Percentiles rank a stretch among this genome's conserved stretches.
phyloP scores from a whole-genome alignment of 2,329 filamentous ascomycete genomes.

The Xylariales sp. region DNA sequence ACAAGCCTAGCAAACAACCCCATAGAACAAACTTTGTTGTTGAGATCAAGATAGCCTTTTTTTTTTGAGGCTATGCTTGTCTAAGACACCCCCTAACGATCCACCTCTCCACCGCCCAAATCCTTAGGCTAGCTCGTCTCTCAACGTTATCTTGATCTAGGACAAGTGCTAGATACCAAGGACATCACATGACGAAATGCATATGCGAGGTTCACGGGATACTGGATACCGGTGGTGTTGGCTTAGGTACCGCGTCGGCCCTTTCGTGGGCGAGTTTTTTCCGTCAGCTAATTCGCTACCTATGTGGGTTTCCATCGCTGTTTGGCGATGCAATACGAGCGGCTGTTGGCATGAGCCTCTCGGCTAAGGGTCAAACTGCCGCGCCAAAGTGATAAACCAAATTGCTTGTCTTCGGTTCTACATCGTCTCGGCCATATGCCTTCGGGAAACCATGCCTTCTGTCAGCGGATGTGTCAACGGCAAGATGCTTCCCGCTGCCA shows the following conservation, averaged over 20 bases:
- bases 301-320: slow-evolving; percentile 19
- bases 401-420: not conserved
- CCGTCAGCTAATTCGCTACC: not conserved
- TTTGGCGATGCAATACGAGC: not conserved
- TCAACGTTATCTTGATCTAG: not conserved
- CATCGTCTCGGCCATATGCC: slow-evolving; percentile 32
- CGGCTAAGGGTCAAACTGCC: not conserved
- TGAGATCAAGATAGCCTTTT: no score
- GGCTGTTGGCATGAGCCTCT: slow-evolving; percentile 31
- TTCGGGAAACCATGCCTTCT: slow-evolving; percentile 42
- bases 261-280: not conserved
- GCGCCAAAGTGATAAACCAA: slow-evolving; percentile 1
- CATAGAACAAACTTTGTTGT: not conserved
- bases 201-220: slow-evolving; percentile 28
- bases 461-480: slow-evolving; percentile 43
- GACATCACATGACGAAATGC: slow-evolving; percentile 37
- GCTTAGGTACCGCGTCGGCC: not conserved
- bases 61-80: not conserved
- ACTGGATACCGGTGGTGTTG: not conserved
- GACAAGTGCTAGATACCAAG: not conserved
- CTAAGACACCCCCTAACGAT: not conserved
- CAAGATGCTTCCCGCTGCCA: slow-evolving; percentile 44
- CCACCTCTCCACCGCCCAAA: no score
- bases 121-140: no score
- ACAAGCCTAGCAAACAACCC: not conserved